Conservation (phyloP, 768 basidiomycete genomes). For the Boletales sp. region DNA sequence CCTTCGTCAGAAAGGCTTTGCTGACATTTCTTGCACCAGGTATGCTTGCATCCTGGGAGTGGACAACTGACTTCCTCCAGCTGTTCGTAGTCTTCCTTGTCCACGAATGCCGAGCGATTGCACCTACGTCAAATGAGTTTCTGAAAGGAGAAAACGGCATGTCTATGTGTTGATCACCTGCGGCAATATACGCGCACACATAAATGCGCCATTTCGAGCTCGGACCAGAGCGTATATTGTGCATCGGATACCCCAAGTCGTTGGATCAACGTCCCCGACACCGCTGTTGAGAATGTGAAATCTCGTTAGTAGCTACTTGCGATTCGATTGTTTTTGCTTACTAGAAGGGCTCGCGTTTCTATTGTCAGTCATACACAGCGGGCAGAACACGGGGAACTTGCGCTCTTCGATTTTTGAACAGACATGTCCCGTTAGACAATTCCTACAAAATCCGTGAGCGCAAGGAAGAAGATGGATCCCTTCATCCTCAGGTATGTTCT, state of each 20-base stretch:
- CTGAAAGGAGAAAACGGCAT: background rate
- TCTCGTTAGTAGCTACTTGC: background rate
- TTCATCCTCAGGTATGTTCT: conserved; percentile 37
- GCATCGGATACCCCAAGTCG: conserved; percentile 41
- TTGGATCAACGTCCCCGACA: conserved; percentile 35
- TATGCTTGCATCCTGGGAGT: conserved; percentile 41
- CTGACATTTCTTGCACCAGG: conserved; percentile 61
- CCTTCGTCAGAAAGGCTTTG: conserved; percentile 31
- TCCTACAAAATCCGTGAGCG: conserved; percentile 50
- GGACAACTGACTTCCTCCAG: conserved; percentile 47
- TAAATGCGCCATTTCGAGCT: conserved; percentile 42
- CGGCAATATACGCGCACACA: conserved; percentile 46
- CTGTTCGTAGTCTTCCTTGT: conserved; percentile 43
- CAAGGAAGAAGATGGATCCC: conserved; percentile 43
- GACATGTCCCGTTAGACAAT: conserved; percentile 45
- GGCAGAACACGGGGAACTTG: conserved; percentile 58
- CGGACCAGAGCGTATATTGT: conserved; percentile 38
- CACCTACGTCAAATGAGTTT: conserved; percentile 40
- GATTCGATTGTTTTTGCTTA: conserved; percentile 13
- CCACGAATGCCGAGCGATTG: conserved; percentile 44
- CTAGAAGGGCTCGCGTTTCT: conserved; percentile 29
- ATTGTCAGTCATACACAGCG: conserved; percentile 43
- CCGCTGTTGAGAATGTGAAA: conserved; percentile 25
- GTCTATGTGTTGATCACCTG: conserved; percentile 32
- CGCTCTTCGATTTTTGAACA: conserved; percentile 46